phyloP scores from a whole-genome alignment of 768 basidiomycete genomes.

The Tulasnella sp. region DNA sequence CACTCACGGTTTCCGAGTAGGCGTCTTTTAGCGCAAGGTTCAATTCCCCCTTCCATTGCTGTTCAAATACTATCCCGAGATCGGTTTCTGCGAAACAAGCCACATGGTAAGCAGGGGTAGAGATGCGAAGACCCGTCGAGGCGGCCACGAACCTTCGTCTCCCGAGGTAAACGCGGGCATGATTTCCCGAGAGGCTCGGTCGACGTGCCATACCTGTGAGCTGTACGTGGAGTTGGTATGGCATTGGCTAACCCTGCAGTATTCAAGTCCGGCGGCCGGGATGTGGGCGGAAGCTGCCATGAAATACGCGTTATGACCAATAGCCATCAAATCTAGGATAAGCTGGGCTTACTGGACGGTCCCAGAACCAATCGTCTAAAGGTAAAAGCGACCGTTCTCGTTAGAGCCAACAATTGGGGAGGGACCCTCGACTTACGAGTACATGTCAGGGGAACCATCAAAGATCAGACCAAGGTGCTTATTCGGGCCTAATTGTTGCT shows the following conservation, averaged over 20 bases:
- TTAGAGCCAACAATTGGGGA: neutral
- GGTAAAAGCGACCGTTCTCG: neutral
- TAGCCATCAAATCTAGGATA: neutral
- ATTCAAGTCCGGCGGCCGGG: neutral
- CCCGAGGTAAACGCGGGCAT: neutral
- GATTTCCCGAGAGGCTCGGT: slow-evolving; percentile 3
- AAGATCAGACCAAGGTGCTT: neutral
- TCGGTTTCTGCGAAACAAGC: neutral
- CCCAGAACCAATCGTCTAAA: neutral
- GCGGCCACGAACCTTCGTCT: neutral
- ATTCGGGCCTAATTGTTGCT: neutral
- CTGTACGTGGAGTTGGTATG: neutral
- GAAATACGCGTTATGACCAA: neutral
- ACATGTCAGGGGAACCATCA: neutral
- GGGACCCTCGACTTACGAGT: neutral
- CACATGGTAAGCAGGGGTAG: neutral
- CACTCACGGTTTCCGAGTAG: neutral
- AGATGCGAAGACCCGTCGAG: neutral
- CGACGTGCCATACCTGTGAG: slow-evolving; percentile 1
- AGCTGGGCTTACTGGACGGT: neutral
- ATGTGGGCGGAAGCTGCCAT: neutral
- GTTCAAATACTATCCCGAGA: neutral
- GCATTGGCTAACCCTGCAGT: neutral
- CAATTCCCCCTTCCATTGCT: neutral
- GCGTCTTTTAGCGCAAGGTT: neutral